Evolutionary conservation across 108 stramenopile species (phyloP).

Genomic region (Aureococcus anophagefferens): DNA sequence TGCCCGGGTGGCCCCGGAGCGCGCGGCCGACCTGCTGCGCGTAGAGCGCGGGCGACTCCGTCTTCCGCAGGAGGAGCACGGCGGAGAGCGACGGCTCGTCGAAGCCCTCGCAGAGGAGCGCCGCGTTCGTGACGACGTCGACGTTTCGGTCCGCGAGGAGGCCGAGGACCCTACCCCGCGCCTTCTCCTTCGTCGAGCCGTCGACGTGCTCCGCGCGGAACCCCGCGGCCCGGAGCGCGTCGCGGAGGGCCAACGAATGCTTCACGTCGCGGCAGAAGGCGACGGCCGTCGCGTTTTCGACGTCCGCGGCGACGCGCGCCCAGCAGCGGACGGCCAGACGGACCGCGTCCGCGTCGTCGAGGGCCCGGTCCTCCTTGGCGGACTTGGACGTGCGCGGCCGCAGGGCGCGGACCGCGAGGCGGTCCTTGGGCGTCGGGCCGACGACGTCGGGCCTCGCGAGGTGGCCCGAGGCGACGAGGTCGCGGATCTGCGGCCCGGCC

Average conservation of each 20-base stretch:
- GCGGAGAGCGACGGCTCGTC: conserved; percentile 4
- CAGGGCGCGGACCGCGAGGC: neutral
- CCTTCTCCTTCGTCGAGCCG: conserved; percentile 3
- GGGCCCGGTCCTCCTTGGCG: no score
- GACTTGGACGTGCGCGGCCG: no score
- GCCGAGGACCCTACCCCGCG: neutral
- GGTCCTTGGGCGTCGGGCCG: neutral
- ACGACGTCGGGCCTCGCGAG: neutral
- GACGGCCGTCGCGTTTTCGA: neutral
- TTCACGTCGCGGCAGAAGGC: conserved; percentile 4
- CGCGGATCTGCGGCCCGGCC: neutral
- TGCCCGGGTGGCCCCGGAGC: conserved; percentile 2
- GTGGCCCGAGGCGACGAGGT: neutral
- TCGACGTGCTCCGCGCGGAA: conserved; percentile 10
- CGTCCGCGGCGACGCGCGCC: neutral
- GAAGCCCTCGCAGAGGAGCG: conserved; percentile 8
- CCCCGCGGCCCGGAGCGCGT: neutral
- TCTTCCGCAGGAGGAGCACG: conserved; percentile 6
- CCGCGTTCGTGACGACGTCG: conserved; percentile 2
- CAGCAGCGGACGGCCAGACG: neutral
- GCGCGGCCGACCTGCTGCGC: conserved; percentile 17
- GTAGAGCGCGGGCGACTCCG: conserved; percentile 9
- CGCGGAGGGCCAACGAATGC: neutral
- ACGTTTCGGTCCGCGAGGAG: neutral
- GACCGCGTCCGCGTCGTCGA: neutral